Evolutionary conservation across 2,329 filamentous ascomycete genomes (phyloP).

Genomic region (Fusarium pseudocircinatum): DNA sequence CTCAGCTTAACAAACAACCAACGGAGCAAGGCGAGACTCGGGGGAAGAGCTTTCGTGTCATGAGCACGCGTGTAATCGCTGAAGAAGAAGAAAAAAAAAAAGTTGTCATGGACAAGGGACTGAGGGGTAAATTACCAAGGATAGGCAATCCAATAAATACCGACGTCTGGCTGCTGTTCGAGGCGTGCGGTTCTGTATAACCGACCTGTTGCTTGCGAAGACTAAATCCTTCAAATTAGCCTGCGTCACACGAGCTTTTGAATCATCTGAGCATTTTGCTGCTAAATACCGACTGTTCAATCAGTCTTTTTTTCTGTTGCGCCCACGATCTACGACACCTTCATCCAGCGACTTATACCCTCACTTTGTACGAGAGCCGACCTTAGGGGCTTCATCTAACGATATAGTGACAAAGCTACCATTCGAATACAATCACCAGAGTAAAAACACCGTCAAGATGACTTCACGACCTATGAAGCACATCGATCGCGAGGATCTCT

Average conservation of each 20-base stretch:
- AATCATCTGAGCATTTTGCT: neutral
- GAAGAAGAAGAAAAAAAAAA: neutral
- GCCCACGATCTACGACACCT: neutral
- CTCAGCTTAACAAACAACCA: conserved; percentile 34
- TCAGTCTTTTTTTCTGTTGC: neutral
- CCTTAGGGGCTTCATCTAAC: neutral
- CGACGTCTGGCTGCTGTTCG: conserved; percentile 3
- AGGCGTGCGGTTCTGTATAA: conserved; percentile 12
- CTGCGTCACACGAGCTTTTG: neutral
- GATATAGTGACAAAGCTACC: neutral
- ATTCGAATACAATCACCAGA: neutral
- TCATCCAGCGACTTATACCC: neutral
- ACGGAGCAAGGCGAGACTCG: conserved; percentile 45
- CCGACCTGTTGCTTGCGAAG: conserved; percentile 8
- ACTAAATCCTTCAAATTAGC: neutral
- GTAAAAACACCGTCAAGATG: conserved; percentile 39
- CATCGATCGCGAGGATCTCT: conserved; percentile 75
- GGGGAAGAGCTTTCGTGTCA: conserved; percentile 23
- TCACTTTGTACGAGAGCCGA: neutral
- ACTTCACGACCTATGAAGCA: conserved; percentile 59
- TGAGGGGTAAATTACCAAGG: conserved; percentile 14
- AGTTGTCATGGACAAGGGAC: conserved; percentile 22
- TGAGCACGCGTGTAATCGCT: conserved; percentile 19
- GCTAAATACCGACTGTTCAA: neutral
- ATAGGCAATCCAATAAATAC: conserved; percentile 40